Conservation (phyloP, 208 protist genomes). For the Trypanosoma lewisi region DNA sequence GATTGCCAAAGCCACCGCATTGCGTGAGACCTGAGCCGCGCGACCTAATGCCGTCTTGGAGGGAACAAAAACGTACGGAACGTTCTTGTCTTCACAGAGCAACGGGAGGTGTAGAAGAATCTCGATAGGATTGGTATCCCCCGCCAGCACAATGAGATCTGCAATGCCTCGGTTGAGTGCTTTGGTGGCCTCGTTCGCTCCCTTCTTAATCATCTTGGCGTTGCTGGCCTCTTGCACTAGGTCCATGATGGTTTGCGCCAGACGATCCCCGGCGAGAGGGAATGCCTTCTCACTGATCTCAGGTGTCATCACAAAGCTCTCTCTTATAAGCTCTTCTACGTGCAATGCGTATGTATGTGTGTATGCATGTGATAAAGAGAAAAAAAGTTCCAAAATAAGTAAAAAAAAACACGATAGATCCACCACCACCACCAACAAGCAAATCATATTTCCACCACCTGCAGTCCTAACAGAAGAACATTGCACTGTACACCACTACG, state of each 20-base stretch:
- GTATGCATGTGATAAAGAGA: too few relatives aligned
- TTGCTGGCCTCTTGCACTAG: conserved; percentile 97
- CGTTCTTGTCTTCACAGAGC: conserved; percentile 99
- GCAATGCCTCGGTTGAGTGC: conserved; percentile 98
- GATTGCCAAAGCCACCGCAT: conserved; percentile 97
- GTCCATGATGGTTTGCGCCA: conserved; percentile 97
- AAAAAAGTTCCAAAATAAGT: too few relatives aligned
- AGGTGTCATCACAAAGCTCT: conserved; percentile 65
- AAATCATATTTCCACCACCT: too few relatives aligned
- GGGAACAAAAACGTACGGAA: conserved; percentile 99
- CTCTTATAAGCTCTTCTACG: not conserved
- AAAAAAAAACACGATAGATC: conserved; percentile 8
- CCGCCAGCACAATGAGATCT: conserved; percentile 99
- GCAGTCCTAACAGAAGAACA: too few relatives aligned
- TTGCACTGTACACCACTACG: too few relatives aligned
- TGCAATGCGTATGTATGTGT: too few relatives aligned
- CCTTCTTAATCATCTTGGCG: conserved; percentile 99
- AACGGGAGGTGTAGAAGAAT: conserved; percentile 99
- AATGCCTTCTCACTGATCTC: conserved; percentile 98
- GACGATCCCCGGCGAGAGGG: conserved; percentile 95
- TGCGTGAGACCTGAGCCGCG: conserved; percentile 97
- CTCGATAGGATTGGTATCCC: conserved; percentile 99
- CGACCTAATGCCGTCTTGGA: conserved; percentile 98
- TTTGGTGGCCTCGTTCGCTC: conserved; percentile 99
- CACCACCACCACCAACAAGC: too few relatives aligned